These are phyloP conservation scores for Scutellaria minor DNA, from an alignment of 257 asterid species.

Conservation along the genomic window DNA sequence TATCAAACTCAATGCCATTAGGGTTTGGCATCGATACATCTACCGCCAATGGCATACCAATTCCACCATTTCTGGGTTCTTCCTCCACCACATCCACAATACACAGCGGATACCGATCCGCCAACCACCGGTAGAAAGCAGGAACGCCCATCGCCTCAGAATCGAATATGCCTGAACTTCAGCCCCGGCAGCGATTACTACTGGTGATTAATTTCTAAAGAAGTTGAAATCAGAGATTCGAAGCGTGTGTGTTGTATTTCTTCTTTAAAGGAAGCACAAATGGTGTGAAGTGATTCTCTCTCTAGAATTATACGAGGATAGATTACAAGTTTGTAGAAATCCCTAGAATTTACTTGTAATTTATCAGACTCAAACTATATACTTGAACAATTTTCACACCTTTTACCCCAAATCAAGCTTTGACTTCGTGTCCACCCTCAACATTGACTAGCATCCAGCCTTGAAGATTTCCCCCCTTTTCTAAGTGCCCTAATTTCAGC, in stretches of 20 bases:
- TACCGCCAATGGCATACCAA: constrained; percentile 44
- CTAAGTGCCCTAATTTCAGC: neutral
- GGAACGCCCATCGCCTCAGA: constrained; percentile 81
- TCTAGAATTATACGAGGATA: constrained; percentile 9
- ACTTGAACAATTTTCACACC: constrained; percentile 4
- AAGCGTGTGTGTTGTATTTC: constrained; percentile 3
- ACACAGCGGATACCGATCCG: constrained; percentile 88
- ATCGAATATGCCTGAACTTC: constrained; percentile 24
- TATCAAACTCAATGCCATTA: constrained; percentile 89
- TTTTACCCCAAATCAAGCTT: constrained; percentile 21
- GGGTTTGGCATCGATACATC: constrained; percentile 83
- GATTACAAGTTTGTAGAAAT: constrained; percentile 7
- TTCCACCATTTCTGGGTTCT: constrained; percentile 50
- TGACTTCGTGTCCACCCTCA: constrained; percentile 23
- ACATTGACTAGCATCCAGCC: constrained; percentile 13
- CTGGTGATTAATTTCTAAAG: neutral
- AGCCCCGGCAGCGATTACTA: constrained; percentile 23
- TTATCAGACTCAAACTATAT: neutral
- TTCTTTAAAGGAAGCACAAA: neutral
- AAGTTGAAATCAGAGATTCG: constrained; percentile 20
- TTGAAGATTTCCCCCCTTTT: constrained; percentile 4
- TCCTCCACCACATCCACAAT: constrained; percentile 88
- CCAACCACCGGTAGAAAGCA: constrained; percentile 93
- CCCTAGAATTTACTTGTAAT: constrained; percentile 10
- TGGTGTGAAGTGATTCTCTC: constrained; percentile 14